Evolutionary conservation across 1,284 basidiomycete species (phyloP).

Genomic region (Apiotrichum laibachii): DNA sequence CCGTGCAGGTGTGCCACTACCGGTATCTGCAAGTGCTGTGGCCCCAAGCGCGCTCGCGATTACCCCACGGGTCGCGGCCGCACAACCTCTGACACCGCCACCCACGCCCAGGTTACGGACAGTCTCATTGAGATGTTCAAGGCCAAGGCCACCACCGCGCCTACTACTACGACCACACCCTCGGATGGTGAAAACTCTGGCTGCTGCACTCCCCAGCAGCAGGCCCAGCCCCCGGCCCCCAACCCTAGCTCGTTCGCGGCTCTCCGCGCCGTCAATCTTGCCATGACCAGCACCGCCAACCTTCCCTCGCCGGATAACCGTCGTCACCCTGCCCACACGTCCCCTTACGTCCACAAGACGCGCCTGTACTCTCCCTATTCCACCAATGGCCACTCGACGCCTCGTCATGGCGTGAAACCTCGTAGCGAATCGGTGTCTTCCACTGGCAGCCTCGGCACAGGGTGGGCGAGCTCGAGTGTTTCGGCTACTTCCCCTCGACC

Average conservation of each 20-base stretch:
- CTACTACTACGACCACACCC: conserved; percentile 5
- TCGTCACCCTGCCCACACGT: conserved; percentile 46
- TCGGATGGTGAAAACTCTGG: conserved; percentile 9
- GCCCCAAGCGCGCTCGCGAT: conserved; percentile 37
- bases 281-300: conserved; percentile 14
- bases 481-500: conserved; percentile 11
- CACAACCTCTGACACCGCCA: background rate
- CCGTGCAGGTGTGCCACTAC: conserved; percentile 53
- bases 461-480: background rate
- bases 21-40: conserved; percentile 59
- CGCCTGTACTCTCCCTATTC: conserved; percentile 51
- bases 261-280: conserved; percentile 5
- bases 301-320: conserved; percentile 37
- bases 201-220: conserved; percentile 17
- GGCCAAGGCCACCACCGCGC: conserved; percentile 24
- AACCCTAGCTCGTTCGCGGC: conserved; percentile 2
- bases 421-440: conserved; percentile 22
- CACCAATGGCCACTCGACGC: conserved; percentile 26
- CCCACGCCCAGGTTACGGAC: conserved; percentile 23
- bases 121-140: conserved; percentile 38
- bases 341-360: conserved; percentile 49
- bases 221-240: conserved; percentile 2
- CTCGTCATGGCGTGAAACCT: conserved; percentile 23
- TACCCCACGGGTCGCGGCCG: background rate
- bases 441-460: background rate